phyloP scores from a whole-genome alignment of 306 rosid genomes.

The Dryas drummondii region DNA sequence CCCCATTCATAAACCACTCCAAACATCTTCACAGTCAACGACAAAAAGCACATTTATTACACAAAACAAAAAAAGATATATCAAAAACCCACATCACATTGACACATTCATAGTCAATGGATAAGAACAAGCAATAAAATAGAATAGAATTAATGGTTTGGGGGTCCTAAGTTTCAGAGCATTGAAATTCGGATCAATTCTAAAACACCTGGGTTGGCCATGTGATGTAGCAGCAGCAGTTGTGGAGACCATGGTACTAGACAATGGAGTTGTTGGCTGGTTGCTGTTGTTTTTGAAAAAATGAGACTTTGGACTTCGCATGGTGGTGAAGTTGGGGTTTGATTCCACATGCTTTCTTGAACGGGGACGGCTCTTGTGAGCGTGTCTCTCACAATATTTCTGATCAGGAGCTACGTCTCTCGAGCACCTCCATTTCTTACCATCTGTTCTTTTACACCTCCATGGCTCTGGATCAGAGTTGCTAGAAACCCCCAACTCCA shows the following conservation, averaged over 20 bases:
- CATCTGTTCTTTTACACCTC: constrained; percentile 41
- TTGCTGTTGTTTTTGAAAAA: constrained; percentile 12
- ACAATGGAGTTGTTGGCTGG: constrained; percentile 7
- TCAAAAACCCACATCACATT: neutral
- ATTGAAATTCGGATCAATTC: neutral
- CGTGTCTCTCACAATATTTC: constrained; percentile 37
- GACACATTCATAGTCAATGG: constrained; percentile 3
- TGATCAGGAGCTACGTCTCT: constrained; percentile 30
- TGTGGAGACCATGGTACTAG: constrained; percentile 10
- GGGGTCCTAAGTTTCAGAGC: constrained; percentile 10
- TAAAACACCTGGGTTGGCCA: constrained; percentile 31
- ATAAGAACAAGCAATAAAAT: constrained; percentile 17
- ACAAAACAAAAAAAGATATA: neutral
- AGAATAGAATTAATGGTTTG: neutral
- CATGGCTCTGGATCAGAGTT: constrained; percentile 36
- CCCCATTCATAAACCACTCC: constrained; percentile 39
- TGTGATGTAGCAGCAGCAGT: constrained; percentile 12
- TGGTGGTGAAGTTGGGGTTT: constrained; percentile 19
- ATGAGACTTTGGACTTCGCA: constrained; percentile 16
- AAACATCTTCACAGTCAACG: constrained; percentile 23
- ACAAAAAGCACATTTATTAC: constrained; percentile 21
- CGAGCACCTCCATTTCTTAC: constrained; percentile 44
- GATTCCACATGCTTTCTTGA: constrained; percentile 48
- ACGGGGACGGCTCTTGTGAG: constrained; percentile 34
- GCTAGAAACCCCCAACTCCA: constrained; percentile 27